Evolutionary conservation across 2,329 filamentous ascomycete species (phyloP).

Genomic region (Drechslerella coelobrocha): DNA sequence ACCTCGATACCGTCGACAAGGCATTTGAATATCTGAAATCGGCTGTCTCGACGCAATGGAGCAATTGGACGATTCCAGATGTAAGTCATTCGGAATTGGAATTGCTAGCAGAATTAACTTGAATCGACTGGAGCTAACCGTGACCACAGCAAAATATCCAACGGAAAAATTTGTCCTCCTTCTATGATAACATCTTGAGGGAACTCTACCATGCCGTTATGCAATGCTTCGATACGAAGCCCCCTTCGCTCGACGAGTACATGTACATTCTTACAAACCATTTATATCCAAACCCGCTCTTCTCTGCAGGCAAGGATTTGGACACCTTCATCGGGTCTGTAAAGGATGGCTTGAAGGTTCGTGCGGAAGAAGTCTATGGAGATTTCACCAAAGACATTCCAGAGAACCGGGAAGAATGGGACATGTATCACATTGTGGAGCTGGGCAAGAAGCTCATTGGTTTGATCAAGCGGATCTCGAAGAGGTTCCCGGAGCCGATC

Average conservation of each 20-base stretch:
- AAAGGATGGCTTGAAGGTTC: slow-evolving; percentile 73
- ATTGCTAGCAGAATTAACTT: not conserved
- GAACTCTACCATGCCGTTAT: slow-evolving; percentile 89
- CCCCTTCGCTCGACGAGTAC: slow-evolving; percentile 77
- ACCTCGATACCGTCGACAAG: slow-evolving; percentile 79
- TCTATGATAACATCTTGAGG: slow-evolving; percentile 82
- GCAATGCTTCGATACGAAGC: slow-evolving; percentile 86
- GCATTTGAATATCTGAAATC: slow-evolving; percentile 84
- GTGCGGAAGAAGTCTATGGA: slow-evolving; percentile 80
- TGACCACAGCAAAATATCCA: slow-evolving; percentile 63
- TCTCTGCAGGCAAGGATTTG: slow-evolving; percentile 71
- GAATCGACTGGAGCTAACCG: not conserved
- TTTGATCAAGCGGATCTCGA: slow-evolving; percentile 85
- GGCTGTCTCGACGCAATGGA: slow-evolving; percentile 57
- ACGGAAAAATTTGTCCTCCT: slow-evolving; percentile 73
- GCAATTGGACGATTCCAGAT: slow-evolving; percentile 62
- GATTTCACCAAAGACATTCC: slow-evolving; percentile 82
- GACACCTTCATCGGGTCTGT: slow-evolving; percentile 76
- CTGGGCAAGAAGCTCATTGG: slow-evolving; percentile 85
- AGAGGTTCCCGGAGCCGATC: slow-evolving; percentile 72
- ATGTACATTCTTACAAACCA: slow-evolving; percentile 83
- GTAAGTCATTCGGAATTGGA: slow-evolving; percentile 3
- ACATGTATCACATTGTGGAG: slow-evolving; percentile 87
- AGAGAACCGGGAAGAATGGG: slow-evolving; percentile 79
- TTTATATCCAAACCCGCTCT: slow-evolving; percentile 78